Evolutionary conservation across 2,329 filamentous ascomycete genomes (phyloP), one percentile per base, ranked within the genome.

Genomic region (Ophiocordyceps camponoti-floridani): DNA sequence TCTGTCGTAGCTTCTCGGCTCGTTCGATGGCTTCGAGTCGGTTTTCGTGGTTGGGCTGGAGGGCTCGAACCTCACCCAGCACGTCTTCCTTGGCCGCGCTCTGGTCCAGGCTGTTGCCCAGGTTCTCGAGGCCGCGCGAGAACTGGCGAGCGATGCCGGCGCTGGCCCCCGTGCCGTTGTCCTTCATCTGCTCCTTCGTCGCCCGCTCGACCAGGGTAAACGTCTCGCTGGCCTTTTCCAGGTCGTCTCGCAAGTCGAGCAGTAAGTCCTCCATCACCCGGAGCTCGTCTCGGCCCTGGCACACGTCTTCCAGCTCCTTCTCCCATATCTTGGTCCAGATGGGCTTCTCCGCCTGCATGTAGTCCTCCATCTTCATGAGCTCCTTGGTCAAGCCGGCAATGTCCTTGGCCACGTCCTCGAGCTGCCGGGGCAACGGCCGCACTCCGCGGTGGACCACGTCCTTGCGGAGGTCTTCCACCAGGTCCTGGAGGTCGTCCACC

Each of bases 261-360:
- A 89, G 82, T 49, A 98, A 75, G 54, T 96, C 91, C 66, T 98
- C 91, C 69, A 94, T 89, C 70, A 96, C 83, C 43, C 87, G 91
- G 53, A 98, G 75, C 62, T 95, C 80, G 57, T 96, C 89, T 52
- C 88, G 79, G 56, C 95, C 91, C 59, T 94, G 87, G 64, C 91
- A 96, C 3, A 98, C 89, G 44, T 89, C 81, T 61, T 96, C 86
- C 41, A 98, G 70, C 61, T 96, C 88, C 64, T 93, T 88, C 73
- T 96, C 89, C 91, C 91, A 98, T 51, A 96, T 94, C 75, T 95
- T 95, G 45, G 87, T 95, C 89, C 91, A 98, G 47, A 95, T 71
- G 0, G 91, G 91, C 62, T 94, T 94, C 72, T 98, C 91, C 42
- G 77, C 76, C 54, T 79, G 81, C 65, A 98, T 75, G 67, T 84